These are phyloP conservation scores for Favolaschia claudopus DNA, from an alignment of 768 basidiomycete species.

Conservation along the genomic window DNA sequence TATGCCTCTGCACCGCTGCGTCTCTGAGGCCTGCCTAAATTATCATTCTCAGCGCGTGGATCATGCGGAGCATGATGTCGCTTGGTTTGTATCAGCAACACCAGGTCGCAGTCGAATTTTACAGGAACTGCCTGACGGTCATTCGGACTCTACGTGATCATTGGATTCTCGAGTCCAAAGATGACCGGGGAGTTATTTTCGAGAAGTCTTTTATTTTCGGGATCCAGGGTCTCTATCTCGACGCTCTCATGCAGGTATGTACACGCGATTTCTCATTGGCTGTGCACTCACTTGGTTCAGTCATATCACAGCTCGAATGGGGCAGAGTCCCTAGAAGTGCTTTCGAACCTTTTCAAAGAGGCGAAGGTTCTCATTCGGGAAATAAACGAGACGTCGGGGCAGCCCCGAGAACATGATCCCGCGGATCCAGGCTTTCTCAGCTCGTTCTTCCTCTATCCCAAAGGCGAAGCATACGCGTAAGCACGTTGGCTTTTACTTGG, in stretches of 20 bases:
- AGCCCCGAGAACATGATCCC: not conserved
- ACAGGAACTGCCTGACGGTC: conserved; percentile 8
- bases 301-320: not conserved
- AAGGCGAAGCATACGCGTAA: conserved; percentile 31
- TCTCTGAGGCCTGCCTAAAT: not conserved
- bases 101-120: conserved; percentile 18
- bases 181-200: conserved; percentile 18
- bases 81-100: not conserved
- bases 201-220: conserved; percentile 25
- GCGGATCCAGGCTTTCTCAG: conserved; percentile 12
- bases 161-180: conserved; percentile 12
- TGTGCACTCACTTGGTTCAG: not conserved
- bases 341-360: conserved; percentile 14
- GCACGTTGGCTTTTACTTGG: not conserved
- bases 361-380: conserved; percentile 19
- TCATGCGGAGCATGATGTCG: conserved; percentile 21
- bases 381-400: conserved; percentile 11
- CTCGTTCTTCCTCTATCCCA: conserved; percentile 23
- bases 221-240: conserved; percentile 19
- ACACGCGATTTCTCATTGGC: not conserved
- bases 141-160: conserved; percentile 17
- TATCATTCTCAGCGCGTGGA: conserved; percentile 23
- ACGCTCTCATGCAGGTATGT: conserved; percentile 27
- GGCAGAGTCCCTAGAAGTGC: not conserved
- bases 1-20: not conserved